phyloP scores from a whole-genome alignment of 192 early-diverging fungal genomes.

The Phlyctochytrium planicorne region DNA sequence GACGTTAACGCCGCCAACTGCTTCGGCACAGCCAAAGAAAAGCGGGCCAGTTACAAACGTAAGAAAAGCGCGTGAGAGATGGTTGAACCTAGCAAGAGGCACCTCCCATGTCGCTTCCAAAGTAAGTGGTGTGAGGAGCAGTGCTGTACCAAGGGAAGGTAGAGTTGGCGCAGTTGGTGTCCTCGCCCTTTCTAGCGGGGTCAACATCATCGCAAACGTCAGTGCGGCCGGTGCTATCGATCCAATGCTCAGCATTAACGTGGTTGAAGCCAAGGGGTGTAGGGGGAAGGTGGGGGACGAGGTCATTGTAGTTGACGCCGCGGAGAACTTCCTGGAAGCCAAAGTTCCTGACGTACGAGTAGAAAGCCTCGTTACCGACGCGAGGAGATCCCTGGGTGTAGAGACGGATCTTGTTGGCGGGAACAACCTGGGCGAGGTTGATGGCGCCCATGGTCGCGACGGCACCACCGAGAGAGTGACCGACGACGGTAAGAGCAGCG shows the following conservation, averaged over 20 bases:
- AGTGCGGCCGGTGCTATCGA: conserved; percentile 6
- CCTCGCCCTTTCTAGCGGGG: conserved; percentile 7
- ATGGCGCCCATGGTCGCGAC: conserved; percentile 13
- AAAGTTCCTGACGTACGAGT: neutral
- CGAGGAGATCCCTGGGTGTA: neutral
- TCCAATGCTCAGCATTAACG: conserved; percentile 13
- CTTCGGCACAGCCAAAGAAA: no score
- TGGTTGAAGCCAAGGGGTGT: conserved; percentile 18
- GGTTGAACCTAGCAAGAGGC: no score
- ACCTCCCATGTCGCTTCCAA: no score
- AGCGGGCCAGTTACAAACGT: no score
- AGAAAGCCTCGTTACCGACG: neutral
- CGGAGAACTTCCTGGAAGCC: neutral
- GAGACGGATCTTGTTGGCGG: neutral
- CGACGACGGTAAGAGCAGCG: conserved; percentile 7
- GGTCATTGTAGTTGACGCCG: conserved; percentile 16
- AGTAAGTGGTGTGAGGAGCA: no score
- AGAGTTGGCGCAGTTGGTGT: conserved; percentile 1
- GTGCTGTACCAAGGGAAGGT: neutral
- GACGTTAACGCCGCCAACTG: no score
- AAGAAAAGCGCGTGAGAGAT: no score
- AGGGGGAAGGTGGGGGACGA: conserved; percentile 20
- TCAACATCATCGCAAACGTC: conserved; percentile 1
- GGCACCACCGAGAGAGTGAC: conserved; percentile 24
- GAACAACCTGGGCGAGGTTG: neutral